A percentile compares a stretch with the other conserved stretches of the same genome.
These are phyloP conservation scores for Jatropha podagrica DNA, from an alignment of 441 rosid genomes.

Conservation along the genomic window DNA sequence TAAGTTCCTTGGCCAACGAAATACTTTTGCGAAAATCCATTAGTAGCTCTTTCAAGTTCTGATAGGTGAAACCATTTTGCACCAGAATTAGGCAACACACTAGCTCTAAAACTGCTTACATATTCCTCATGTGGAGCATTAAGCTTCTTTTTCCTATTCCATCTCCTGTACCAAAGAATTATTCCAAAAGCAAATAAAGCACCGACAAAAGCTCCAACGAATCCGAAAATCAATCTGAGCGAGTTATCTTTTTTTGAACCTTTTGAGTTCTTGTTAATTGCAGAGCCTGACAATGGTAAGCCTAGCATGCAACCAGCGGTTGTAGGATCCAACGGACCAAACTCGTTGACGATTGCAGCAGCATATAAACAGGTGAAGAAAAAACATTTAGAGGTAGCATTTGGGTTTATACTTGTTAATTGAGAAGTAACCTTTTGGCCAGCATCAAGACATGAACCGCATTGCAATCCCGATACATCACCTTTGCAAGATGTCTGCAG, in stretches of 20 bases:
- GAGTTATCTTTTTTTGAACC: slow-evolving; percentile 1
- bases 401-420: slow-evolving; percentile 29
- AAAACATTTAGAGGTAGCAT: slow-evolving; percentile 39
- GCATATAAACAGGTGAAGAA: slow-evolving; percentile 45
- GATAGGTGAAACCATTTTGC: slow-evolving; percentile 51
- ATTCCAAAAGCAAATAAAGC: slow-evolving; percentile 34
- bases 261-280: slow-evolving; percentile 9
- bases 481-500: slow-evolving; percentile 46
- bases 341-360: slow-evolving; percentile 41
- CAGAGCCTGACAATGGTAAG: slow-evolving; percentile 33
- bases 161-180: slow-evolving; percentile 29
- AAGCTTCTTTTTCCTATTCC: slow-evolving; percentile 28
- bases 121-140: slow-evolving; percentile 35
- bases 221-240: slow-evolving; percentile 25
- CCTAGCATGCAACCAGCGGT: slow-evolving; percentile 49
- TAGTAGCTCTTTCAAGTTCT: slow-evolving; percentile 52
- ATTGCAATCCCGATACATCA: slow-evolving; percentile 33
- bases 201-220: slow-evolving; percentile 41
- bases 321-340: slow-evolving; percentile 38
- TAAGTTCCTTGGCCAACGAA: slow-evolving; percentile 50
- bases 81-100: slow-evolving; percentile 46
- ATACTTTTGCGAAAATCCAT: slow-evolving; percentile 46
- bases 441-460: slow-evolving; percentile 55
- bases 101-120: slow-evolving; percentile 38
- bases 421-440: slow-evolving; percentile 37